A percentile compares a stretch with the other conserved stretches of the same genome.
Evolutionary conservation across 2,329 filamentous ascomycete species (phyloP).

Genomic region (Verticillium albo-atrum): DNA sequence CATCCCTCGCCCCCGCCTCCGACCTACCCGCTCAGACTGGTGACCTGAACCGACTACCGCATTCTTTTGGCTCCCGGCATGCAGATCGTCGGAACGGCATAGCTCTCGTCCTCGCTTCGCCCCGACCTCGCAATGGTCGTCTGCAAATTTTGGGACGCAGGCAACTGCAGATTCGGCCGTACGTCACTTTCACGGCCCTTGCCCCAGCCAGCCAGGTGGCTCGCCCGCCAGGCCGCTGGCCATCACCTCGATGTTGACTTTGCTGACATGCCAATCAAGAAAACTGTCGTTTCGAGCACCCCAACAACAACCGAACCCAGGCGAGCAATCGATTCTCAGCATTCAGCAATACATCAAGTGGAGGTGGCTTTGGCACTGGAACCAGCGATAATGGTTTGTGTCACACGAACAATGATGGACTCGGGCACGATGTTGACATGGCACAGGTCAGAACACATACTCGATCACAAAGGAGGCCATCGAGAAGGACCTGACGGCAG

Average conservation of each 20-base stretch:
- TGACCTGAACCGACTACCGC: neutral
- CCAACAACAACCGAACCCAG: slow-evolving; percentile 23
- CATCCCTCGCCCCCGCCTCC: neutral
- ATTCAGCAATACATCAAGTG: slow-evolving; percentile 9
- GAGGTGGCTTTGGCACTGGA: slow-evolving; percentile 10
- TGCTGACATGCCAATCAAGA: slow-evolving; percentile 25
- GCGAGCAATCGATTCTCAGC: slow-evolving; percentile 12
- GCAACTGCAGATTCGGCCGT: slow-evolving; percentile 49
- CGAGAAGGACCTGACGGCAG: slow-evolving; percentile 61
- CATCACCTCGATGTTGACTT: neutral
- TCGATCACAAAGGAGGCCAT: slow-evolving; percentile 56
- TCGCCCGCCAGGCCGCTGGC: neutral
- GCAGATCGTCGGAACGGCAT: neutral
- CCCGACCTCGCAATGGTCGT: slow-evolving; percentile 27
- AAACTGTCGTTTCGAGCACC: slow-evolving; percentile 52
- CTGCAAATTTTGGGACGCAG: slow-evolving; percentile 46
- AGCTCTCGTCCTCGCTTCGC: neutral
- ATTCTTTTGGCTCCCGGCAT: neutral
- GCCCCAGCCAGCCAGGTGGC: neutral
- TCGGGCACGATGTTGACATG: neutral
- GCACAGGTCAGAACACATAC: slow-evolving; percentile 31
- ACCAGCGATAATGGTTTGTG: slow-evolving; percentile 7
- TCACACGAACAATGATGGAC: neutral
- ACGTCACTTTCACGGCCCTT: too few relatives aligned
- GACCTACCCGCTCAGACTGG: neutral